phyloP scores from a whole-genome alignment of 192 early-diverging fungal species.

The Physocladia obscura region DNA sequence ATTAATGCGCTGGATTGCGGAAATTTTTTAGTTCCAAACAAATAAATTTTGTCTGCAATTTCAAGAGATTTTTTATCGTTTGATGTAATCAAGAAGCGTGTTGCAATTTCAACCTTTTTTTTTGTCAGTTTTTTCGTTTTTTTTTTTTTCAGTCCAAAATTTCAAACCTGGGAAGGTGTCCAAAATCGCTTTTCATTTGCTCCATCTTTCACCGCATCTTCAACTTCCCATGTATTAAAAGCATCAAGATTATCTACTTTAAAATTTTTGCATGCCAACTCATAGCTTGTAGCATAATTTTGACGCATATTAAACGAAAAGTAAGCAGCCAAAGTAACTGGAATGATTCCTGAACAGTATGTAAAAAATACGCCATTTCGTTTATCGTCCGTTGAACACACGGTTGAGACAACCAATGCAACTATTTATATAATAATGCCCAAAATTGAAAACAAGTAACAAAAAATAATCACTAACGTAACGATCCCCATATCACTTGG shows the following conservation, averaged over 20 bases:
- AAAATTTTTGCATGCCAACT: slow-evolving; percentile 25
- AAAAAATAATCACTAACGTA: neutral
- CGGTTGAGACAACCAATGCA: slow-evolving; percentile 13
- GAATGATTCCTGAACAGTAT: slow-evolving; percentile 18
- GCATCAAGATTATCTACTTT: neutral
- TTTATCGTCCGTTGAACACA: neutral
- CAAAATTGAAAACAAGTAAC: neutral
- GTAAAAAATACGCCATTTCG: slow-evolving; percentile 18
- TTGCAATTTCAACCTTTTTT: slow-evolving; percentile 29
- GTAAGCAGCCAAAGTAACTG: neutral
- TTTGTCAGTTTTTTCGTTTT: neutral
- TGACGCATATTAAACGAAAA: slow-evolving; percentile 10
- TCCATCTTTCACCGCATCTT: slow-evolving; percentile 12
- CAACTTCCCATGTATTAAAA: slow-evolving; percentile 30
- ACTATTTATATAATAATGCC: neutral
- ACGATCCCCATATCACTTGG: slow-evolving; percentile 30
- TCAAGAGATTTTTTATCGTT: slow-evolving; percentile 9
- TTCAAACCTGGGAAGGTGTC: slow-evolving; percentile 20
- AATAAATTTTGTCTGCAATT: slow-evolving; percentile 28
- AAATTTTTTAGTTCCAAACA: slow-evolving; percentile 34
- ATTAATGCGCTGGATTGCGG: slow-evolving; percentile 22
- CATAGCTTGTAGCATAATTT: slow-evolving; percentile 25
- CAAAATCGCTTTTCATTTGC: slow-evolving; percentile 27
- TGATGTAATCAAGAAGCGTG: slow-evolving; percentile 21
- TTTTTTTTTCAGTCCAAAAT: neutral